phyloP scores from a whole-genome alignment of 495 filamentous ascomycete genomes.

The Neurospora sp. region DNA sequence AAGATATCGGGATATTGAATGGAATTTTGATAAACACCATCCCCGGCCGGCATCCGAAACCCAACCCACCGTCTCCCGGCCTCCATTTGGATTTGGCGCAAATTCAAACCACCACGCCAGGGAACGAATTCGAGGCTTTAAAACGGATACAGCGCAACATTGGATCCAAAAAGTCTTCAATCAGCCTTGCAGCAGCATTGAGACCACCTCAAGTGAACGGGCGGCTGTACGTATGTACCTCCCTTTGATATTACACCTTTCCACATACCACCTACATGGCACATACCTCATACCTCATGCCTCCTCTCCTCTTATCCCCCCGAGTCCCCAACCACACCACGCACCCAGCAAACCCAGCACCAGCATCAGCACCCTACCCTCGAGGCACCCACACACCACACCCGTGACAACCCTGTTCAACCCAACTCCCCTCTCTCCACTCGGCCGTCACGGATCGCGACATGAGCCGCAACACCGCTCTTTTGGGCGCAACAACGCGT shows the following conservation, averaged over 20 bases:
- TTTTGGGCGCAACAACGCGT: slow-evolving; percentile 16
- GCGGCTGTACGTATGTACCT: not conserved
- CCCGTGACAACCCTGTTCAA: slow-evolving; percentile 17
- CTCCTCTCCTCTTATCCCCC: slow-evolving; percentile 24
- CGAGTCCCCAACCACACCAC: slow-evolving; percentile 11
- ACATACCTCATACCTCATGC: slow-evolving; percentile 15
- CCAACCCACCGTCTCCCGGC: not conserved
- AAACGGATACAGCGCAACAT: not conserved
- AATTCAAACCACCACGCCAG: not conserved
- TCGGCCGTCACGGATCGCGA: slow-evolving; percentile 24
- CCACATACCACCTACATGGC: not conserved
- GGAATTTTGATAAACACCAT: not conserved
- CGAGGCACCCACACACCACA: slow-evolving; percentile 16
- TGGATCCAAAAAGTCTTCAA: not conserved
- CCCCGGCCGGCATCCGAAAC: not conserved
- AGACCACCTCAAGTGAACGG: not conserved
- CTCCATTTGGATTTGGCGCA: not conserved
- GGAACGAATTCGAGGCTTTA: not conserved
- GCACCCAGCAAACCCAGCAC: slow-evolving; percentile 1
- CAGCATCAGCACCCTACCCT: slow-evolving; percentile 1
- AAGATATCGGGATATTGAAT: not conserved
- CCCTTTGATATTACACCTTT: not conserved
- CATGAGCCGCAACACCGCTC: slow-evolving; percentile 20
- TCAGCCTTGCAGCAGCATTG: not conserved
- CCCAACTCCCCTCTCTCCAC: slow-evolving; percentile 15